Conservation (phyloP, 176 grass and related monocot genomes). For the Miscanthus lutarioriparius region DNA sequence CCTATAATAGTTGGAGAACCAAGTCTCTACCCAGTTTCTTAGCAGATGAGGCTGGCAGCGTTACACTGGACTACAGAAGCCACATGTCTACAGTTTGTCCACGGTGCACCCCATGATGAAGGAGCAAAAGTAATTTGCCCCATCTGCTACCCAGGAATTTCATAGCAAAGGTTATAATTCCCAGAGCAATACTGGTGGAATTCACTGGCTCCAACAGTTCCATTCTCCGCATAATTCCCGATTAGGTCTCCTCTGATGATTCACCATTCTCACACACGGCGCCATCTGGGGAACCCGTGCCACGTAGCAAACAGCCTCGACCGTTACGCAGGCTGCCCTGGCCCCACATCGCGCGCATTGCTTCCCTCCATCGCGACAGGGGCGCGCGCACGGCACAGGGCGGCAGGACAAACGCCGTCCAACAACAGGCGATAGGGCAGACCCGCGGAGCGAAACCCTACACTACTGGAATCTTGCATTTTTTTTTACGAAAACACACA, state of each 20-base stretch:
- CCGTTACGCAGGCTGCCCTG: neutral
- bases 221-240: neutral
- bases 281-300: neutral
- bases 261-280: neutral
- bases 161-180: neutral
- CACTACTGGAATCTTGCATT: too few relatives aligned
- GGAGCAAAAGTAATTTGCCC: neutral
- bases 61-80: neutral
- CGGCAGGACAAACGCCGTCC: neutral
- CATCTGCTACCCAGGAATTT: neutral
- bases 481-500: too few relatives aligned
- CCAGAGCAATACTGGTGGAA: neutral
- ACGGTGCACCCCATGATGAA: neutral
- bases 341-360: neutral
- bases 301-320: neutral
- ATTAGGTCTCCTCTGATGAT: slow-evolving; percentile 10
- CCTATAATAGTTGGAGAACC: neutral
- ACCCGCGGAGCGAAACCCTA: slow-evolving; percentile 33
- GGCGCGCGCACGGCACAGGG: neutral
- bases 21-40: neutral
- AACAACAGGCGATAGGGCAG: neutral
- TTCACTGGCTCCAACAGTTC: neutral
- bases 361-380: neutral
- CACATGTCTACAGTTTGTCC: neutral
- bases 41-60: neutral